Percentiles rank a stretch among this genome's conserved stretches.
Conservation (phyloP, 345 rosid genomes). For the Brassica napus region DNA sequence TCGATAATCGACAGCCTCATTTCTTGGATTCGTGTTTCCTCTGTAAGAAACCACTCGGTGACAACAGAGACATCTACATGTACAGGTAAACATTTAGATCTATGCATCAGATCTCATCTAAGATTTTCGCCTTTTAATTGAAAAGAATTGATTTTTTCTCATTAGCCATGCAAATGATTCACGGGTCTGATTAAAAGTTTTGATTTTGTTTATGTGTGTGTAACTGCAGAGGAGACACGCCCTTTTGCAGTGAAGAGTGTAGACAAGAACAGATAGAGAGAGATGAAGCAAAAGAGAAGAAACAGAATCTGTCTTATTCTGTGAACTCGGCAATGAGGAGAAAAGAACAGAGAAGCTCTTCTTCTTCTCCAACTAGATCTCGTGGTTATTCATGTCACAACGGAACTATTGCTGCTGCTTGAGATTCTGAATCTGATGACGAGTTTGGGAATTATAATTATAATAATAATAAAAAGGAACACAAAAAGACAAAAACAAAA, state of each 20-base stretch:
- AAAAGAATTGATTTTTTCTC: not conserved
- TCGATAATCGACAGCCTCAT: slow-evolving; percentile 57
- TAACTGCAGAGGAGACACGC: slow-evolving; percentile 71
- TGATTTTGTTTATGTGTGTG: not conserved
- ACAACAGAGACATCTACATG: slow-evolving; percentile 78
- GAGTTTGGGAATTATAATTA: not conserved
- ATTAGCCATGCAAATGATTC: not conserved
- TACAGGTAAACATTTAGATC: slow-evolving; percentile 52
- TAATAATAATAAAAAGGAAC: not conserved
- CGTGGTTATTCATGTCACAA: slow-evolving; percentile 33
- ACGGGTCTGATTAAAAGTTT: slow-evolving; percentile 15
- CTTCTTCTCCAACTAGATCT: slow-evolving; percentile 43
- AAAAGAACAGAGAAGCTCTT: slow-evolving; percentile 39
- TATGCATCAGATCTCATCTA: slow-evolving; percentile 18
- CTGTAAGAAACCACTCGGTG: slow-evolving; percentile 70
- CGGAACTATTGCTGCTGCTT: slow-evolving; percentile 45
- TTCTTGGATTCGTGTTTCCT: slow-evolving; percentile 68
- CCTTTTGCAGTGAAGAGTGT: slow-evolving; percentile 89
- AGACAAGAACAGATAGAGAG: slow-evolving; percentile 77
- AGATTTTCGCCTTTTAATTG: not conserved
- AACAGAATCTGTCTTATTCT: slow-evolving; percentile 59
- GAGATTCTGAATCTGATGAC: slow-evolving; percentile 1
- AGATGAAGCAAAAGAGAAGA: slow-evolving; percentile 72
- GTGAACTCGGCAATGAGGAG: slow-evolving; percentile 54
- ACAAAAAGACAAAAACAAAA: not conserved